phyloP scores from a whole-genome alignment of 2,329 filamentous ascomycete species.

The Pseudogymnoascus sp. region DNA sequence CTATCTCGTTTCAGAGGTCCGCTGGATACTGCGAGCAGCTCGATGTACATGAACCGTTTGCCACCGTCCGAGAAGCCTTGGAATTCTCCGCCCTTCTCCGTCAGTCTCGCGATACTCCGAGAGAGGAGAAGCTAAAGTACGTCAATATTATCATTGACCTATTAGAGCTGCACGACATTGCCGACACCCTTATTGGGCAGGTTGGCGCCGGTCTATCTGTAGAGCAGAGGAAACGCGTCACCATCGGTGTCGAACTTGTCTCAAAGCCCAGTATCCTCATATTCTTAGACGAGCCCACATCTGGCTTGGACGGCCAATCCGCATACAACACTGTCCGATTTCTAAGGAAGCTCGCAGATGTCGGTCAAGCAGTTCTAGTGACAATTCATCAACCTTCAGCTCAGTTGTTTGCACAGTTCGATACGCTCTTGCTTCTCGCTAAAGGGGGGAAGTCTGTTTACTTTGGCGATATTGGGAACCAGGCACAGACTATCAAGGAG shows the following conservation, averaged over 20 bases:
- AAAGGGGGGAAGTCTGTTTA: constrained; percentile 60
- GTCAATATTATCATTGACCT: constrained; percentile 68
- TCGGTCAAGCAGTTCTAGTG: constrained; percentile 44
- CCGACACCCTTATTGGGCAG: constrained; percentile 55
- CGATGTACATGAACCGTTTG: constrained; percentile 75
- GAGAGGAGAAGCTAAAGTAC: constrained; percentile 69
- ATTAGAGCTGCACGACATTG: constrained; percentile 58
- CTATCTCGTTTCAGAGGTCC: constrained; percentile 73
- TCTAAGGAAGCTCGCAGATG: constrained; percentile 50
- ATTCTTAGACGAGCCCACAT: constrained; percentile 53
- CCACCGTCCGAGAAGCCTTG: constrained; percentile 81
- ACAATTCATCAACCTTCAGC: constrained; percentile 48
- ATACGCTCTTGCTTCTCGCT: constrained; percentile 54
- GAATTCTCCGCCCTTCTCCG: constrained; percentile 82
- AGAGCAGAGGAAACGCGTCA: constrained; percentile 53
- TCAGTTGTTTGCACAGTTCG: constrained; percentile 46
- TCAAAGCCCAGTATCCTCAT: constrained; percentile 49
- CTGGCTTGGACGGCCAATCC: constrained; percentile 54
- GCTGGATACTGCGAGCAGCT: constrained; percentile 81
- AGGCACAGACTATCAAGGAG: constrained; percentile 46
- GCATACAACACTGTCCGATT: constrained; percentile 56
- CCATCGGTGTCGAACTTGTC: constrained; percentile 51
- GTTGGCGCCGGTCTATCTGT: constrained; percentile 53
- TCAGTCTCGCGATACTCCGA: constrained; percentile 64
- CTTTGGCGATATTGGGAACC: constrained; percentile 56